Evolutionary conservation across 1,284 basidiomycete genomes (phyloP).

Genomic region (Cutaneotrichosporon sp.): DNA sequence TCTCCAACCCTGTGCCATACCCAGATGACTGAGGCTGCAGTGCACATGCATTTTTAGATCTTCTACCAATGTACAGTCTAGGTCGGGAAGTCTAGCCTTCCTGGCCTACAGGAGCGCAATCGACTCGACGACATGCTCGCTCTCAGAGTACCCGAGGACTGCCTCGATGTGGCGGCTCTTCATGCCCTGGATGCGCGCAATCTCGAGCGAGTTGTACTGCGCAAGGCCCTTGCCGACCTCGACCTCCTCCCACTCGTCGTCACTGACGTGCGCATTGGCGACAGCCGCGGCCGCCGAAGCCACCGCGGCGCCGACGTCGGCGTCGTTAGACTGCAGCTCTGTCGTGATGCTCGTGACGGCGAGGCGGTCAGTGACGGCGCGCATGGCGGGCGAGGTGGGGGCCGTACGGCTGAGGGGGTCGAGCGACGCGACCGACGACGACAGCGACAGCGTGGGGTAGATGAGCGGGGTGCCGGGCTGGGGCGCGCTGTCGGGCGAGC

Average conservation of each 20-base stretch:
- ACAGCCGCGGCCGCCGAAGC: not conserved
- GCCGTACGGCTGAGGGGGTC: conserved; percentile 46
- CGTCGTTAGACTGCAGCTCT: conserved; percentile 5
- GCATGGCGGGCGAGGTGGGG: conserved; percentile 39
- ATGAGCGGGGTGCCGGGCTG: conserved; percentile 49
- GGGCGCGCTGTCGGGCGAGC: conserved; percentile 21
- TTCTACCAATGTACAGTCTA: not conserved
- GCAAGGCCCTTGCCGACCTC: conserved; percentile 93
- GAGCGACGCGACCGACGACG: conserved; percentile 51
- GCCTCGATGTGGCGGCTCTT: conserved; percentile 83
- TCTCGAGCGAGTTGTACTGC: conserved; percentile 94
- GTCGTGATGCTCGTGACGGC: conserved; percentile 7
- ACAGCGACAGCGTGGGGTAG: conserved; percentile 48
- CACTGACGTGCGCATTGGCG: not conserved
- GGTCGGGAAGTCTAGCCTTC: not conserved
- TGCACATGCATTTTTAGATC: conserved; percentile 1
- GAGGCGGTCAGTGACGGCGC: conserved; percentile 32
- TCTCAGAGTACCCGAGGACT: conserved; percentile 88
- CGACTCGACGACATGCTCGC: conserved; percentile 94
- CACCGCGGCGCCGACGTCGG: not conserved
- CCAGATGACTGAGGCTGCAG: not conserved
- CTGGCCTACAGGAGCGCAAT: conserved; percentile 55
- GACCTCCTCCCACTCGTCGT: conserved; percentile 70
- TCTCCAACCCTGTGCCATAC: too few species aligned
- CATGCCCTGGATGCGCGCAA: conserved; percentile 81